Evolutionary conservation across 2,329 filamentous ascomycete genomes (phyloP), one percentile per base, ranked within the genome.

Genomic region (Bertia moriformis): DNA sequence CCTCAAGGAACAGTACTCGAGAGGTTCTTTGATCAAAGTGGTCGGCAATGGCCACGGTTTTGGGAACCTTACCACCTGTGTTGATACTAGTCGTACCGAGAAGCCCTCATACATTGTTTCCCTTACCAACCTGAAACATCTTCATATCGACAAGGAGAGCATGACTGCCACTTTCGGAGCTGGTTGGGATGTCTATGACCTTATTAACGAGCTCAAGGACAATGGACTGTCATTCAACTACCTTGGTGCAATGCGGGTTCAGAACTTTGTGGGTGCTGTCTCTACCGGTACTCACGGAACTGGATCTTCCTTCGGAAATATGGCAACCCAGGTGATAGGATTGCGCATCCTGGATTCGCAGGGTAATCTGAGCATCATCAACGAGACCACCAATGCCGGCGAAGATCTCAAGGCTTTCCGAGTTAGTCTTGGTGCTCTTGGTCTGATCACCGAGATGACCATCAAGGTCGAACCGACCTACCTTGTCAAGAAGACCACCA

Each of bases 11-110:
- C 40, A 47, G 35, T 47, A 40, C 17, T 37, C 39, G n/a, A 35
- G 37, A 13, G 39, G 39, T 4, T 42, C 45, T 14, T 37, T 38
- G 10, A 45, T 47, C 39, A 47, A 45, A 29, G 40, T 43, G 19
- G 44, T 47, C 33, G 45, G 45, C 19, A 47, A 47, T 39, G 45
- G 45, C 19, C 45, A 47, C 37, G 45, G 45, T 27, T 47, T 47
- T 32, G 45, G 45, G 14, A 47, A 47, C 37, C 39, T 47, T 24
- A 45, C 45, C 5, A 45, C 44, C 19, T 47, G 45, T 18, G 42
- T 44, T 18, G 41, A 42, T 29, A 40, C 42, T 13, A 24, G 35
- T n/a, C 19, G 19, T 27, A 45, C 43, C 3, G 37, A 47, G 29
- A 44, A 40, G 24, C 38, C 40, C 15, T 40, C 45, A 10, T 27